Evolutionary conservation across 177 flowering plant species (phyloP), one percentile per base, ranked within the genome.

Genomic region (Vitis hybrid): DNA sequence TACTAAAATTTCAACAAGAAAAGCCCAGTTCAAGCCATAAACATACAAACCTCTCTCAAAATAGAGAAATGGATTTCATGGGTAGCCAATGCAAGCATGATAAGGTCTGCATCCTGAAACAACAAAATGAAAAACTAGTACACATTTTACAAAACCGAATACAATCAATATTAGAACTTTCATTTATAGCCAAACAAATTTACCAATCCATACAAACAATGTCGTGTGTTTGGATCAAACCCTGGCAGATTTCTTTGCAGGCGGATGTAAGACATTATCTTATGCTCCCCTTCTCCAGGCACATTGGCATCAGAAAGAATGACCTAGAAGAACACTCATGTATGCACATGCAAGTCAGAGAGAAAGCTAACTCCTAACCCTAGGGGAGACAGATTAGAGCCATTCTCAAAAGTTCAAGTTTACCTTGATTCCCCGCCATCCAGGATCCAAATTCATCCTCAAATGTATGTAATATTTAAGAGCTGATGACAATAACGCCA

Each of bases 231-330:
- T 54, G 90, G 89, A 73, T 88, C 82, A 71, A 71, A 85, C 8
- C 83, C 90, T 1, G 81, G 82, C 17, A 72, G 69, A 52, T 72
- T 74, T 10, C 88, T 80, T 71, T 86, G 90, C 65, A 80, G 67
- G n/a, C 87, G 83, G 9, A 88, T 80, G 68, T 77, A 88, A 2
- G 86, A 75, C 87, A 88, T 82, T 40, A 85, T 82, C 67, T 88
- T 88, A 72, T 88, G 92, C 66, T 88, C 91, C 48, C 90, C 91
- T 72, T 88, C 90, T 13, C 91, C 91, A 17, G 86, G 88, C 27
- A 81, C 87, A 75, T 72, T 85, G 21, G 86, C 82, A 79, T 88
- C 90, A 14, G 92, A 86, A 15, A 88, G 82, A 50, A 88, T 79
- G 9, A 88, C 91, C 91, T 86, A 62, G 35, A 48, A 69, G 70